A percentile compares a stretch with the other conserved stretches of the same genome.
Conservation (phyloP, 225 moss, liverwort and hornwort species). For the Physcomitrellopsis africana region DNA sequence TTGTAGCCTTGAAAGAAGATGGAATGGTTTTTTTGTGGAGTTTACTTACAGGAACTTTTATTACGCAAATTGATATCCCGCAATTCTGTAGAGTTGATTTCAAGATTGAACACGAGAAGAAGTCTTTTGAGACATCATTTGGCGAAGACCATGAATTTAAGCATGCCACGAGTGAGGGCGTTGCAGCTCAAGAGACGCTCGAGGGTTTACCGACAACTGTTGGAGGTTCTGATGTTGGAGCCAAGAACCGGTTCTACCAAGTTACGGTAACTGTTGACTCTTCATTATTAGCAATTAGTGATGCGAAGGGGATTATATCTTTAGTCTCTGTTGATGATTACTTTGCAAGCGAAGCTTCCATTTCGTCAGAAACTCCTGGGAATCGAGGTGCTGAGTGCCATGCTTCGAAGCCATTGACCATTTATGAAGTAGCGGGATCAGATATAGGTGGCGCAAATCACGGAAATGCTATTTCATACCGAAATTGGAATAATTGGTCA, state of each 20-base stretch:
- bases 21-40: constrained; percentile 76
- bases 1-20: constrained; percentile 77
- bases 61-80: constrained; percentile 70
- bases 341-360: constrained; percentile 44
- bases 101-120: constrained; percentile 22
- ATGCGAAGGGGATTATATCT: constrained; percentile 70
- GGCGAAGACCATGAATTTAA: constrained; percentile 27
- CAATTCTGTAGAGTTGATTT: constrained; percentile 67
- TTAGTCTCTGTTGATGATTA: constrained; percentile 80
- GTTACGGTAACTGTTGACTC: constrained; percentile 71
- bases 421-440: constrained; percentile 83
- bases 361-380: constrained; percentile 24
- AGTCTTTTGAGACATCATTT: constrained; percentile 13
- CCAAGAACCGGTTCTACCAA: constrained; percentile 33
- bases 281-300: constrained; percentile 70
- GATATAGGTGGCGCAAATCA: constrained; percentile 57
- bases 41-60: constrained; percentile 56
- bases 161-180: constrained; percentile 18
- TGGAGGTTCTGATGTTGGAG: neutral
- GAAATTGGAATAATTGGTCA: constrained; percentile 63
- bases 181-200: constrained; percentile 23
- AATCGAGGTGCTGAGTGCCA: constrained; percentile 52
- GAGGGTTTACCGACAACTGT: constrained; percentile 26
- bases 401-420: constrained; percentile 58
- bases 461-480: constrained; percentile 51